Percentiles rank a stretch among this genome's conserved stretches.
Conservation (phyloP, 306 rosid species). For the Pyrus pyrifolia region DNA sequence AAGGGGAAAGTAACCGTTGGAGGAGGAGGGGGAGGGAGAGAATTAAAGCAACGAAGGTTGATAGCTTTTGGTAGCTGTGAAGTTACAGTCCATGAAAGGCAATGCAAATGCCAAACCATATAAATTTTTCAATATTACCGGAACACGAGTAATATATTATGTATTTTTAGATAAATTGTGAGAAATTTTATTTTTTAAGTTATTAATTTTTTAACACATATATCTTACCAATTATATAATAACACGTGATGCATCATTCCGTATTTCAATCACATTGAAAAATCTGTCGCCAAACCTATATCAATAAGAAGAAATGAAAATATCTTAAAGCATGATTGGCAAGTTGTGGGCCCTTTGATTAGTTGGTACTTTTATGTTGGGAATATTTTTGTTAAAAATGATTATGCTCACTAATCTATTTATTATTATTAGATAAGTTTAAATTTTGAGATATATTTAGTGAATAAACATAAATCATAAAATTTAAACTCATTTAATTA, state of each 20-base stretch:
- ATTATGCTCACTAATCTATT: no score
- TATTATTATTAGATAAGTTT: fast-evolving
- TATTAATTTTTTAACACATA: no score
- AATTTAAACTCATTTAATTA: no score
- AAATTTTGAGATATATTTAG: fast-evolving
- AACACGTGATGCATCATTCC: no score
- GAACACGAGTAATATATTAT: no score
- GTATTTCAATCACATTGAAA: no score
- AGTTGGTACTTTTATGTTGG: background rate
- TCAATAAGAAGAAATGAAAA: constrained; percentile 3
- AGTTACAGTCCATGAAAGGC: background rate
- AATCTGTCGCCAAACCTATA: background rate
- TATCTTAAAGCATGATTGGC: constrained; percentile 2
- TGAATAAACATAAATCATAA: no score
- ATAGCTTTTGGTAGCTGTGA: background rate
- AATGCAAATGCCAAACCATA: background rate
- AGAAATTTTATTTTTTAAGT: no score
- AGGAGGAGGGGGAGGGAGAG: background rate
- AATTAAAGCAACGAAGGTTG: background rate
- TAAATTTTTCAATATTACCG: no score
- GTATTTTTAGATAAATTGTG: no score
- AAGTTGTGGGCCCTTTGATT: background rate
- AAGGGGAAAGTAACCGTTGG: constrained; percentile 17
- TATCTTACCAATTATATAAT: no score
- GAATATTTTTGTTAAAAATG: no score